Evolutionary conservation across 1,284 basidiomycete species (phyloP).

Genomic region (Veloboletus limbatus): DNA sequence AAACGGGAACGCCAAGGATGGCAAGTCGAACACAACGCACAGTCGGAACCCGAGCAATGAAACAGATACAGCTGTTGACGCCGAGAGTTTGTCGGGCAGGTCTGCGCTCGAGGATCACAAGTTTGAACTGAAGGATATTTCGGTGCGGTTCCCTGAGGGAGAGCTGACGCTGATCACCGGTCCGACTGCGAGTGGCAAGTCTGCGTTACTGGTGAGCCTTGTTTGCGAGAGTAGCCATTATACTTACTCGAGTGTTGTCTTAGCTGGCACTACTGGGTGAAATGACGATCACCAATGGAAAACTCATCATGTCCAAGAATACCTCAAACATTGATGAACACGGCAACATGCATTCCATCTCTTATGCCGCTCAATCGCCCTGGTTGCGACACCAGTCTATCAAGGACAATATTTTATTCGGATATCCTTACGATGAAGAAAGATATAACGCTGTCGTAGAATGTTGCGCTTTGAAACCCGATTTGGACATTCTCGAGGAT

Average conservation of each 20-base stretch:
- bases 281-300: slow-evolving; percentile 30
- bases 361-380: slow-evolving; percentile 59
- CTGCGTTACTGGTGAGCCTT: slow-evolving; percentile 34
- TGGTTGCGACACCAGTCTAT: slow-evolving; percentile 53
- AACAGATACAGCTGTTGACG: slow-evolving; percentile 11
- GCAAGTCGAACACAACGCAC: neutral
- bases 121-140: slow-evolving; percentile 60
- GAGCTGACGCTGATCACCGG: slow-evolving; percentile 54
- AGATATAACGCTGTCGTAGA: slow-evolving; percentile 47
- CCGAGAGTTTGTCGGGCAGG: slow-evolving; percentile 12
- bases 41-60: slow-evolving; percentile 11
- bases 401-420: slow-evolving; percentile 49
- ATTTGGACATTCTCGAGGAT: slow-evolving; percentile 50
- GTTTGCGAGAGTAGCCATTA: neutral
- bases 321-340: slow-evolving; percentile 38
- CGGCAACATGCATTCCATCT: slow-evolving; percentile 47
- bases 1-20: slow-evolving; percentile 9
- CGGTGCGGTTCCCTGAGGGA: slow-evolving; percentile 58
- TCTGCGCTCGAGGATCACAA: slow-evolving; percentile 32
- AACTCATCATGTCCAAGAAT: slow-evolving; percentile 42
- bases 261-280: slow-evolving; percentile 35
- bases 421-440: slow-evolving; percentile 40
- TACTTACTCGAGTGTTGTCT: neutral
- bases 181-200: slow-evolving; percentile 72
- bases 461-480: slow-evolving; percentile 61